These are phyloP conservation scores for Kentomonas sorsogonicus DNA, from an alignment of 208 protist genomes.

Conservation along the genomic window DNA sequence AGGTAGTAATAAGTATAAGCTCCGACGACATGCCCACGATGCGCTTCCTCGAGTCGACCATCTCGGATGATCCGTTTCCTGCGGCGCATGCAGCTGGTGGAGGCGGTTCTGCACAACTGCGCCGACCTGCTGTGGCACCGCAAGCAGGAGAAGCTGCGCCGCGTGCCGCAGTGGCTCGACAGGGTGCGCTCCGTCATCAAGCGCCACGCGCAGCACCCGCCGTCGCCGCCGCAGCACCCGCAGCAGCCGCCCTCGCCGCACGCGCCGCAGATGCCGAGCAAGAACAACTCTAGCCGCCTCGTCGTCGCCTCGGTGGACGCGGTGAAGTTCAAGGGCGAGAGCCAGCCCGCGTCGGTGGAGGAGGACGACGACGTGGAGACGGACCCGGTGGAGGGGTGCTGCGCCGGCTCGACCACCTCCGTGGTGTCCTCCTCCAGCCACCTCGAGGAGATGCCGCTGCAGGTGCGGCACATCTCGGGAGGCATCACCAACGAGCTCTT, in stretches of 20 bases:
- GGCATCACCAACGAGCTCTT: slow-evolving; percentile 90
- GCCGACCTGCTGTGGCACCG: slow-evolving; percentile 39
- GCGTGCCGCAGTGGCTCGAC: slow-evolving; percentile 25
- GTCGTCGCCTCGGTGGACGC: slow-evolving; percentile 33
- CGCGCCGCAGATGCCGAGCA: slow-evolving; percentile 16
- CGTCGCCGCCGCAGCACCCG: neutral
- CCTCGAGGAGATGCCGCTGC: slow-evolving; percentile 24
- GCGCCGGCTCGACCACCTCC: neutral
- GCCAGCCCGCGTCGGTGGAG: slow-evolving; percentile 1
- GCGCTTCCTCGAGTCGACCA: too few species aligned
- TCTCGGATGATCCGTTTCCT: slow-evolving; percentile 50
- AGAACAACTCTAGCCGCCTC: slow-evolving; percentile 28
- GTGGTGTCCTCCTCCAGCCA: neutral
- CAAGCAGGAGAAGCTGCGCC: slow-evolving; percentile 22
- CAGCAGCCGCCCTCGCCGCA: neutral
- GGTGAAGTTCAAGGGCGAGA: slow-evolving; percentile 18
- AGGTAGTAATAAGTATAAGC: too few species aligned
- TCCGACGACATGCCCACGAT: too few species aligned
- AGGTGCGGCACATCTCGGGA: slow-evolving; percentile 62
- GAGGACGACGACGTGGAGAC: neutral
- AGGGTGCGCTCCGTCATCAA: slow-evolving; percentile 24
- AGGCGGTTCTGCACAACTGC: slow-evolving; percentile 53
- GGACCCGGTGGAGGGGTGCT: neutral
- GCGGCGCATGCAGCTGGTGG: slow-evolving; percentile 43
- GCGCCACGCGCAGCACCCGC: slow-evolving; percentile 9